Conservation (phyloP, 2,329 filamentous ascomycete species). For the Pseudocercospora vitis region DNA sequence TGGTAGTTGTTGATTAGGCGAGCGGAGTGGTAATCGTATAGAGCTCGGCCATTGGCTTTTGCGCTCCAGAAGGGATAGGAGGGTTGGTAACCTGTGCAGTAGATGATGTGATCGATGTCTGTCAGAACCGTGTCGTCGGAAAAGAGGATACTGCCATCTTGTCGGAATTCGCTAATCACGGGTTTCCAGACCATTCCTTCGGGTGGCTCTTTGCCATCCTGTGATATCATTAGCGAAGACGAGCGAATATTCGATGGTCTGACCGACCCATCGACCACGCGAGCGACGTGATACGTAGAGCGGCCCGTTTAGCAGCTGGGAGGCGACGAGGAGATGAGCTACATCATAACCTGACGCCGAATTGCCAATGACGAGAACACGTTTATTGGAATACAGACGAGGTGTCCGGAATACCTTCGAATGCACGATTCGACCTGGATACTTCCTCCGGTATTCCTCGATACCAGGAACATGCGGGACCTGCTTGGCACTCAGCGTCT, state of each 20-base stretch:
- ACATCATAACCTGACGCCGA: constrained; percentile 39
- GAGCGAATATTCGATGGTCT: background rate
- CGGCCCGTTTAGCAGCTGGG: constrained; percentile 37
- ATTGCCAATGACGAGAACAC: constrained; percentile 35
- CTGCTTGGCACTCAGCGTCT: background rate
- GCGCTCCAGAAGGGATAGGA: constrained; percentile 54
- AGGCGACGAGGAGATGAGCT: constrained; percentile 28
- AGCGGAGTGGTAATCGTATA: constrained; percentile 53
- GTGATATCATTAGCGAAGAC: background rate
- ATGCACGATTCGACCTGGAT: constrained; percentile 46
- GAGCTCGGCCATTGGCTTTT: constrained; percentile 42
- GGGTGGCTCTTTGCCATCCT: constrained; percentile 50
- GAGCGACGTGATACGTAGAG: constrained; percentile 56
- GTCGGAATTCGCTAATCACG: constrained; percentile 50
- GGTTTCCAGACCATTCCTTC: constrained; percentile 57
- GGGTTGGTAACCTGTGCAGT: constrained; percentile 42
- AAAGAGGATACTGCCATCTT: constrained; percentile 31
- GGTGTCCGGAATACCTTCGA: constrained; percentile 44
- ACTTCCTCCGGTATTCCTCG: constrained; percentile 57
- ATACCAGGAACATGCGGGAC: constrained; percentile 51
- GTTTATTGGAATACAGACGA: constrained; percentile 22
- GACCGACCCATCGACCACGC: constrained; percentile 44
- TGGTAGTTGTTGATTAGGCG: constrained; percentile 51
- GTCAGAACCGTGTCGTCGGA: constrained; percentile 29
- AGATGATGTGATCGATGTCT: constrained; percentile 35